Evolutionary conservation across 2,329 filamentous ascomycete genomes (phyloP).

Genomic region (Cladosporium velox): DNA sequence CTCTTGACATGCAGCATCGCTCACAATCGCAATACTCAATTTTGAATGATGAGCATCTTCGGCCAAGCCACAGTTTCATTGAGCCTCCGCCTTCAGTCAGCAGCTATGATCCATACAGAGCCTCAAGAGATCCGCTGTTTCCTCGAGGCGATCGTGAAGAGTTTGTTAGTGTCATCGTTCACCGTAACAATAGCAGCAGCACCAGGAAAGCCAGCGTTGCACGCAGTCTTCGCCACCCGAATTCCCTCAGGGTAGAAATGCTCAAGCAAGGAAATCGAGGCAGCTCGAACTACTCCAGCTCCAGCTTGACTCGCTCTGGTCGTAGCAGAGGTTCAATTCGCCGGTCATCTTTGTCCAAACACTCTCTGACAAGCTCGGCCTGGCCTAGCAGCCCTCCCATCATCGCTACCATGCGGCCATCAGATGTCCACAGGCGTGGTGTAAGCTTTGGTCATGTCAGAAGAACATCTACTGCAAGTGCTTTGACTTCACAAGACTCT

Average conservation of each 20-base stretch:
- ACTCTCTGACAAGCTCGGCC: slow-evolving; percentile 50
- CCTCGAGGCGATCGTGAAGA: slow-evolving; percentile 48
- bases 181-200: slow-evolving; percentile 51
- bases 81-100: slow-evolving; percentile 54
- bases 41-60: slow-evolving; percentile 56
- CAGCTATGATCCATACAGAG: slow-evolving; percentile 84
- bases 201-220: slow-evolving; percentile 41
- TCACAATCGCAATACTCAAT: slow-evolving; percentile 59
- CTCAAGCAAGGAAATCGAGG: slow-evolving; percentile 35
- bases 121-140: slow-evolving; percentile 59
- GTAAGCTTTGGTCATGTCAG: slow-evolving; percentile 64
- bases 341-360: slow-evolving; percentile 39
- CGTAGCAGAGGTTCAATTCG: slow-evolving; percentile 38
- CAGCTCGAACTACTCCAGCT: slow-evolving; percentile 36
- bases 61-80: slow-evolving; percentile 50
- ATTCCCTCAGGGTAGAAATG: slow-evolving; percentile 45
- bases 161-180: slow-evolving; percentile 69
- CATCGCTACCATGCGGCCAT: slow-evolving; percentile 48
- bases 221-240: slow-evolving; percentile 44
- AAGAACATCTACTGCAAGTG: slow-evolving; percentile 46
- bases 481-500: slow-evolving; percentile 38
- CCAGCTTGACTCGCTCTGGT: slow-evolving; percentile 36
- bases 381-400: slow-evolving; percentile 52
- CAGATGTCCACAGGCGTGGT: slow-evolving; percentile 58
- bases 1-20: slow-evolving; percentile 42